phyloP scores from a whole-genome alignment of 306 rosid genomes.

The Arachis stenosperma region DNA sequence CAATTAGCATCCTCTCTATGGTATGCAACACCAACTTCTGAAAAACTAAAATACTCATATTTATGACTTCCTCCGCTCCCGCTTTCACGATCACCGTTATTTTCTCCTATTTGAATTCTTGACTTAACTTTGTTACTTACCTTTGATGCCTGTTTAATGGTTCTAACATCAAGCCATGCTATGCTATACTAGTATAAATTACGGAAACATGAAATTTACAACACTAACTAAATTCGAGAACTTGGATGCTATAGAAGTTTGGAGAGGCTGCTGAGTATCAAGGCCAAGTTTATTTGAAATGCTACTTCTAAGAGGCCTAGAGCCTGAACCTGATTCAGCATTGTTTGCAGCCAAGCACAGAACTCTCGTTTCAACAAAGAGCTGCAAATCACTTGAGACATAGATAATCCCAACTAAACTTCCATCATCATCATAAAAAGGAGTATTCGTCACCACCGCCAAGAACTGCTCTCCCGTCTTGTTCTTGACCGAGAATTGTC shows the following conservation, averaged over 20 bases:
- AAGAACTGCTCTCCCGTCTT: conserved; percentile 60
- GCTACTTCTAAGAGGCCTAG: conserved; percentile 48
- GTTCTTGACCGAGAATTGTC: conserved; percentile 81
- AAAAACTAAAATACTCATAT: conserved; percentile 57
- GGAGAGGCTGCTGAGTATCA: conserved; percentile 34
- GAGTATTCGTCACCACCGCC: too few species aligned
- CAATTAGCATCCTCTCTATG: conserved; percentile 87
- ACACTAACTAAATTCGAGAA: conserved; percentile 92
- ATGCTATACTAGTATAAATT: conserved; percentile 38
- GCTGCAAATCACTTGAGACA: too few species aligned
- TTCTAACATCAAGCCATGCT: conserved; percentile 51
- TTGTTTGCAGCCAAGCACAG: conserved; percentile 38
- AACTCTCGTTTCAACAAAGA: conserved; percentile 38
- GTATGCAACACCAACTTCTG: conserved; percentile 56
- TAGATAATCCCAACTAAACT: too few species aligned
- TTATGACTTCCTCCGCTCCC: conserved; percentile 68
- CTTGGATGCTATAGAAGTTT: conserved; percentile 26
- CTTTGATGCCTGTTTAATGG: conserved; percentile 76
- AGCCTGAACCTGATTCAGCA: conserved; percentile 51
- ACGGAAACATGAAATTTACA: conserved; percentile 34
- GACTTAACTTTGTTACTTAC: conserved; percentile 92
- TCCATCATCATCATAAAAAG: too few species aligned
- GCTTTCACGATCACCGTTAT: conserved; percentile 66
- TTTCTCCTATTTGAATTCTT: conserved; percentile 67
- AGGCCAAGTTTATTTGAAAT: conserved; percentile 73